Evolutionary conservation across 805 yeast species (phyloP).

Genomic region (Lipomyces oligophaga): DNA sequence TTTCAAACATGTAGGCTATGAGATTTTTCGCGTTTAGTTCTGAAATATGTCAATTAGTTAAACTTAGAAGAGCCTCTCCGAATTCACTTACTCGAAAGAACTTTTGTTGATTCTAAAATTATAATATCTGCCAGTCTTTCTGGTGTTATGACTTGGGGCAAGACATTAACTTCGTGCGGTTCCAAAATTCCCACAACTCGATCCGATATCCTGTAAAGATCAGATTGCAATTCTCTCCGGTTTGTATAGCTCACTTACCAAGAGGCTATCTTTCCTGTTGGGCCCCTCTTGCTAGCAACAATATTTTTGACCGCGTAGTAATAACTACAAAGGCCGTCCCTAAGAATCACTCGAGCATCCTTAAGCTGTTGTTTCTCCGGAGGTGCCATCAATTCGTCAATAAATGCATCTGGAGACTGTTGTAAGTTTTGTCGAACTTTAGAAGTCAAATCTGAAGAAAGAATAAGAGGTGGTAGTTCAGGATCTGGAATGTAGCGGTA

Average conservation of each 20-base stretch:
- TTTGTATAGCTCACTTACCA: conserved; percentile 38
- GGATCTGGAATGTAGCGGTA: conserved; percentile 95
- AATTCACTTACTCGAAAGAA: conserved; percentile 56
- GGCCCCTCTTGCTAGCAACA: conserved; percentile 27
- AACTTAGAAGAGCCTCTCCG: neutral
- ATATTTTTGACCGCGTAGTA: conserved; percentile 47
- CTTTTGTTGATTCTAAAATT: conserved; percentile 43
- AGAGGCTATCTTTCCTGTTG: conserved; percentile 35
- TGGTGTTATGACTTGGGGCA: conserved; percentile 38
- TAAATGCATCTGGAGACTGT: conserved; percentile 55
- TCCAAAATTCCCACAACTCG: conserved; percentile 69
- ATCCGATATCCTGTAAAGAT: conserved; percentile 74
- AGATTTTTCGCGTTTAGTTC: conserved; percentile 61
- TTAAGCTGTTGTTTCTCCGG: conserved; percentile 61
- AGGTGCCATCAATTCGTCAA: conserved; percentile 43
- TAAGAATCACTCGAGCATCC: conserved; percentile 69
- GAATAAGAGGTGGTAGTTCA: conserved; percentile 61
- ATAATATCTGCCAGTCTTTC: conserved; percentile 54
- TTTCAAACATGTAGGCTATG: conserved; percentile 39
- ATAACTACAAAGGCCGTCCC: conserved; percentile 50
- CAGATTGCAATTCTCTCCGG: neutral
- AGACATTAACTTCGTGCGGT: conserved; percentile 40
- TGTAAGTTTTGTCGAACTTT: conserved; percentile 45
- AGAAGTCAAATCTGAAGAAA: conserved; percentile 38
- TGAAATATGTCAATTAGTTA: conserved; percentile 39